phyloP scores from a whole-genome alignment of 1,139 yeast genomes.

The Yamadazyma dushanensis region DNA sequence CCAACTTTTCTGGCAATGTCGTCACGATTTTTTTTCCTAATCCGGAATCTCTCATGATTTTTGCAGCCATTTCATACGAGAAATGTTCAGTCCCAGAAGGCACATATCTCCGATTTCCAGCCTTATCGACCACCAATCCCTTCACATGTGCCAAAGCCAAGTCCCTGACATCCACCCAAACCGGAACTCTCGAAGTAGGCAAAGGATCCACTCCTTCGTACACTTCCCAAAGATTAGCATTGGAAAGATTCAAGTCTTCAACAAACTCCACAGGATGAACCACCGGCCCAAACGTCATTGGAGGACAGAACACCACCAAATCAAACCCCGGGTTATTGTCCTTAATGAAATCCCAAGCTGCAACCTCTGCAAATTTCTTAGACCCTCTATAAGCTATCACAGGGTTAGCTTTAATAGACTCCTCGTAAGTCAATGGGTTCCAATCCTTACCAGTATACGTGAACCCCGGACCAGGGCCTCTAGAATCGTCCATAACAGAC shows the following conservation, averaged over 20 bases:
- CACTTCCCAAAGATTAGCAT: constrained; percentile 18
- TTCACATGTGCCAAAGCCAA: constrained; percentile 37
- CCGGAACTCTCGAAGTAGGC: constrained; percentile 26
- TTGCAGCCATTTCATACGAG: constrained; percentile 27
- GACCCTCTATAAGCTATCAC: constrained; percentile 41
- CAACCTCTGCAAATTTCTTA: constrained; percentile 39
- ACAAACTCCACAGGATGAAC: constrained; percentile 28
- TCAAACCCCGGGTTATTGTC: constrained; percentile 37
- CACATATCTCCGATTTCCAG: constrained; percentile 26
- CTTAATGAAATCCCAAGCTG: constrained; percentile 34
- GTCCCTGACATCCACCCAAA: constrained; percentile 40
- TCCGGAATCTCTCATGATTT: constrained; percentile 17
- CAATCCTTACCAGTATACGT: constrained; percentile 30
- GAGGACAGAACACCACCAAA: constrained; percentile 49
- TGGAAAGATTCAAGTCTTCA: constrained; percentile 26
- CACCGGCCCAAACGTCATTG: constrained; percentile 51
- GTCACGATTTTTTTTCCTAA: constrained; percentile 14
- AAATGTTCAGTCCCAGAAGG: constrained; percentile 25
- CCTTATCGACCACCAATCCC: constrained; percentile 28
- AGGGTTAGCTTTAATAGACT: constrained; percentile 34
- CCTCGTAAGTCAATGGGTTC: constrained; percentile 36
- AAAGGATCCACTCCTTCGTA: constrained; percentile 15
- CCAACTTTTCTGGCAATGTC: constrained; percentile 8
- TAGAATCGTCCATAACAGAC: constrained; percentile 18
- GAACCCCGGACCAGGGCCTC: constrained; percentile 21